Evolutionary conservation across 352 stramenopile species (phyloP).

Genomic region (Globisporangium alternatum): DNA sequence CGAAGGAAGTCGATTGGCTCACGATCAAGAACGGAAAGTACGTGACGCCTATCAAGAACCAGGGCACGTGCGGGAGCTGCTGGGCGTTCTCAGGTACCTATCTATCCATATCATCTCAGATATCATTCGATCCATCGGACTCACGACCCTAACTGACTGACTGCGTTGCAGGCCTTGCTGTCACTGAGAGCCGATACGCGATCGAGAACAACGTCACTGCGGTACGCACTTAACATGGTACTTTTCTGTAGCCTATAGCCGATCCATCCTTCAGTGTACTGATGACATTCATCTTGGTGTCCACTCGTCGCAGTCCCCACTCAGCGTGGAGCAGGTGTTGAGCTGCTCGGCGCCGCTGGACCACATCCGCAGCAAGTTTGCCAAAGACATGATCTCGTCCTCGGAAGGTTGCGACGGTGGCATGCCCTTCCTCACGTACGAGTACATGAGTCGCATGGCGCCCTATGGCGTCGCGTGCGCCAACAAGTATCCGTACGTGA

Average conservation of each 20-base stretch:
- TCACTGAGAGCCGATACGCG: conserved; percentile 72
- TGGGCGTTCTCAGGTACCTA: conserved; percentile 86
- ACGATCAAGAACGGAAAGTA: conserved; percentile 73
- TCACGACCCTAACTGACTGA: no score
- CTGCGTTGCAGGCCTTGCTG: conserved; percentile 40
- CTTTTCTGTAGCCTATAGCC: neutral
- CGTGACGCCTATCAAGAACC: conserved; percentile 91
- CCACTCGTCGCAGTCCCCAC: conserved; percentile 29
- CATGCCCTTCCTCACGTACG: conserved; percentile 89
- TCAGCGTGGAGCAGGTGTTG: conserved; percentile 86
- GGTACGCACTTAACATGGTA: conserved; percentile 18
- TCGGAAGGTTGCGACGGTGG: conserved; percentile 83
- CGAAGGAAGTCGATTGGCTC: conserved; percentile 64
- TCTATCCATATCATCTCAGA: no score
- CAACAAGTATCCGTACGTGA: conserved; percentile 68
- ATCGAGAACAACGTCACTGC: conserved; percentile 71
- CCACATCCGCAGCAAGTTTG: conserved; percentile 72
- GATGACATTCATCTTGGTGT: no score
- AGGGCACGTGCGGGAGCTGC: conserved; percentile 91
- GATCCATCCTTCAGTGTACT: no score
- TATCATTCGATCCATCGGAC: no score
- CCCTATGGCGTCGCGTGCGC: conserved; percentile 79
- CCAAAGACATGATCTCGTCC: conserved; percentile 69
- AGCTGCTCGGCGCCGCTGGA: conserved; percentile 71
- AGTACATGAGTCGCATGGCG: conserved; percentile 63